Evolutionary conservation across 495 filamentous ascomycete species (phyloP).

Genomic region (Xylaria palmicola): DNA sequence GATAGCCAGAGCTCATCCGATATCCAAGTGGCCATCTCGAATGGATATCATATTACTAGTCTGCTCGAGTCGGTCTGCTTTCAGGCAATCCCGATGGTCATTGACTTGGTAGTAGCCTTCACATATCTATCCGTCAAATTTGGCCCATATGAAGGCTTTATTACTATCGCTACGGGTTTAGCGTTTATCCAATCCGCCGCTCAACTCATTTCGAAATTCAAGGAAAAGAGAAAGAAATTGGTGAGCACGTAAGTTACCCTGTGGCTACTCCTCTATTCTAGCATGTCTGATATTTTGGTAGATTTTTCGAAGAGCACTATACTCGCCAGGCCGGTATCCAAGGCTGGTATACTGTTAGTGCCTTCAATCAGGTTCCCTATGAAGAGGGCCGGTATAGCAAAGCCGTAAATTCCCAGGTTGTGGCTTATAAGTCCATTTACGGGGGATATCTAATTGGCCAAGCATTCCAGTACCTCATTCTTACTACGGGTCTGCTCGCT

Average conservation of each 20-base stretch:
- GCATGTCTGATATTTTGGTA: conserved; percentile 15
- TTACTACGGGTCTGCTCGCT: conserved; percentile 61
- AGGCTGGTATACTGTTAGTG: conserved; percentile 68
- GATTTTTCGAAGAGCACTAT: conserved; percentile 56
- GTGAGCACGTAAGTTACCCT: conserved; percentile 28
- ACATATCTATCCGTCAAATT: conserved; percentile 68
- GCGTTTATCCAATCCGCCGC: conserved; percentile 64
- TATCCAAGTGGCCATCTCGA: conserved; percentile 63
- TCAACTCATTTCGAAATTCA: conserved; percentile 47
- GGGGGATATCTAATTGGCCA: conserved; percentile 43
- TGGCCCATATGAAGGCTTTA: conserved; percentile 71
- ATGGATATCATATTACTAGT: conserved; percentile 61
- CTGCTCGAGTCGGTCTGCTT: conserved; percentile 69
- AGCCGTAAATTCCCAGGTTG: conserved; percentile 44
- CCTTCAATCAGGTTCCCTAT: conserved; percentile 69
- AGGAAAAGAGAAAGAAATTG: conserved; percentile 39
- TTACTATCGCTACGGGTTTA: conserved; percentile 59
- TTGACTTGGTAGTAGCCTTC: conserved; percentile 69
- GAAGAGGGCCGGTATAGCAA: conserved; percentile 62
- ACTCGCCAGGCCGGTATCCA: conserved; percentile 63
- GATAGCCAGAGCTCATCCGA: conserved; percentile 71
- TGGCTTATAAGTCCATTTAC: conserved; percentile 39
- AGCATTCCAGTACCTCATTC: conserved; percentile 58
- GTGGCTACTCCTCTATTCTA: neutral
- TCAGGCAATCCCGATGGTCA: conserved; percentile 64